Base-by-base conservation (phyloP, 306 rosid genomes). In the Arachis stenosperma region DNA sequence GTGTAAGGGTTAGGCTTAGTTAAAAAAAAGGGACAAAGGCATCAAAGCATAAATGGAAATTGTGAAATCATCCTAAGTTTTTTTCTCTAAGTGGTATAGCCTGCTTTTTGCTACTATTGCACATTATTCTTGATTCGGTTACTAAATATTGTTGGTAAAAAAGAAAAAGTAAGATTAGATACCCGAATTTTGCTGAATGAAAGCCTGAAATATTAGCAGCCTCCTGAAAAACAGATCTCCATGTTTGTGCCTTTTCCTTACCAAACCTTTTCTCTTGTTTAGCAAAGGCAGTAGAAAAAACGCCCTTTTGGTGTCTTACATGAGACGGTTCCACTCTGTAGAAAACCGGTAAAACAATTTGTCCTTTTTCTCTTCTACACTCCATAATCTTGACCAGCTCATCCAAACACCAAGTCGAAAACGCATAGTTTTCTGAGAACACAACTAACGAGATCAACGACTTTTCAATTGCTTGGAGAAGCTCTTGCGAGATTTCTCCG, bases 191-290 rank as follows among this genome's bases (percentile, higher is more conserved):
- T 62, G 66, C 15, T 53, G 81, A 62, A 77, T 70, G 43, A 52
- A 53, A 43, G 55, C 81, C 76, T 14, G 60, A 5, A 5, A 70
- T 2, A 63, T 9, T 46, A 6, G 76, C 76, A 33, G 76, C 8
- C 43, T 70, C 66, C 22, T 36, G 15, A 47, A 77, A 22, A 71
- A 73, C 73, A 6, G 39, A 12, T 72, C 75, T 81, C 84, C 81
- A 76, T 2, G 27, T 44, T 13, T 40, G 60, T 33, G 47, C 52
- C 69, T 22, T 50, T 5, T 4, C 3, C 27, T 1, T 4, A 37
- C 27, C 9, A 14, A 53, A 3, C 22, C 2, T 46, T 27, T 5
- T n/a, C 29, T 71, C 74, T 15, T 70, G 84, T 65, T 57, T 2
- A 29, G 33, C 47, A 54, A 76, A 71, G 5, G 75, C 84, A n/a